Conservation (phyloP, 495 filamentous ascomycete genomes). For the Penicillium flavigenum region DNA sequence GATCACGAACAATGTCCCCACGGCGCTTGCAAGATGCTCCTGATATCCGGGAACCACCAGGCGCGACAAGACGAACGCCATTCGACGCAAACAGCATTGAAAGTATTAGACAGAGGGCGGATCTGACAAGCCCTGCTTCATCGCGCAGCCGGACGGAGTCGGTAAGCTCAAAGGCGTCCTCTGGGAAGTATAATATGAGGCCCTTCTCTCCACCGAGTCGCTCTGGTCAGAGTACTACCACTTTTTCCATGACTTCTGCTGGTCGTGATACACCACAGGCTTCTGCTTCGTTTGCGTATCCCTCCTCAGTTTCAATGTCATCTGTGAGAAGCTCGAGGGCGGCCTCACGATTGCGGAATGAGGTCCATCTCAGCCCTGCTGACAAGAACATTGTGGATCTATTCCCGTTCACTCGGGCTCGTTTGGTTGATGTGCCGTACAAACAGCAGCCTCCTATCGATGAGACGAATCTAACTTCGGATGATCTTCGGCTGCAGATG, state of each 20-base stretch:
- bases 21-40: constrained; percentile 39
- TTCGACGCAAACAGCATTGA: constrained; percentile 46
- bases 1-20: constrained; percentile 31
- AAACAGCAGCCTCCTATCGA: constrained; percentile 62
- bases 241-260: constrained; percentile 43
- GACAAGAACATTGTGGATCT: constrained; percentile 58
- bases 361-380: constrained; percentile 67
- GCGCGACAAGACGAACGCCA: constrained; percentile 33
- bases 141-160: constrained; percentile 65
- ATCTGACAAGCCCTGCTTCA: constrained; percentile 62
- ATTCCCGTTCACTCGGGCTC: constrained; percentile 67
- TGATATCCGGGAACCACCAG: constrained; percentile 32
- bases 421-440: constrained; percentile 78
- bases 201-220: constrained; percentile 44
- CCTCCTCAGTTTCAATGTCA: constrained; percentile 62
- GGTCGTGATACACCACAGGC: constrained; percentile 41
- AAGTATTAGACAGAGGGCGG: constrained; percentile 50
- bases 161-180: constrained; percentile 51
- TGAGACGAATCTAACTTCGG: constrained; percentile 66
- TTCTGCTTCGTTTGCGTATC: constrained; percentile 40
- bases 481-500: constrained; percentile 89
- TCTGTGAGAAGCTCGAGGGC: constrained; percentile 61
- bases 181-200: constrained; percentile 36
- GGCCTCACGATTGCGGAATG: constrained; percentile 75
- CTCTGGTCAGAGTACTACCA: constrained; percentile 48